A percentile compares a stretch with the other conserved stretches of the same genome.
These are phyloP conservation scores for Diaporthe nobilis DNA, from an alignment of 2,329 filamentous ascomycete genomes.

Conservation along the genomic window DNA sequence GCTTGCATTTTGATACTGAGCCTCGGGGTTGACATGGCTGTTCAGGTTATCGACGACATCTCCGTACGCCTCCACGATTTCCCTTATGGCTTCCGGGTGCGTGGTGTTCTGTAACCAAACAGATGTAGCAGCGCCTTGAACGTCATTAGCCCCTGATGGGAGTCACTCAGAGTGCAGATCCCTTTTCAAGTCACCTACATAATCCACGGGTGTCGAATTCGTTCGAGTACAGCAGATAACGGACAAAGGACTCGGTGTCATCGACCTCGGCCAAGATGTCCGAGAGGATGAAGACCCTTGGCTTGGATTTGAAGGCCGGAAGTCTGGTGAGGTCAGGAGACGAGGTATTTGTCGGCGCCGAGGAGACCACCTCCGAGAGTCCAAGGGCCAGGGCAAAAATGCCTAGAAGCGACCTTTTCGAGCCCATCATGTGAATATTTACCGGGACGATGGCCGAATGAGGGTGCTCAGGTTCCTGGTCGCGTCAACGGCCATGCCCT, in stretches of 20 bases:
- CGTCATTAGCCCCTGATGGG: neutral
- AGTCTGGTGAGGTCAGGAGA: neutral
- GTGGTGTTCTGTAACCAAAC: neutral
- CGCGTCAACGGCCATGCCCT: neutral
- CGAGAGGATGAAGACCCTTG: neutral
- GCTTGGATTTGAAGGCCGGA: neutral
- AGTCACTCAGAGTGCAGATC: too few relatives aligned
- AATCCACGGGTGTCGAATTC: neutral
- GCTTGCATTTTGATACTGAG: neutral
- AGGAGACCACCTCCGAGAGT: neutral
- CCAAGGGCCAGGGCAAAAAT: neutral
- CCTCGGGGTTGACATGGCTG: neutral
- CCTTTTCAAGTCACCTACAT: neutral
- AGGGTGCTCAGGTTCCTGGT: neutral
- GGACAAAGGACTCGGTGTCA: neutral
- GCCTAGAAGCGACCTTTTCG: neutral
- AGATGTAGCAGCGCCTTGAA: neutral
- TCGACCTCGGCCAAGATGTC: neutral
- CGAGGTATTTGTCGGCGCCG: neutral
- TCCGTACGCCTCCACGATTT: neutral
- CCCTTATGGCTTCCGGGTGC: neutral
- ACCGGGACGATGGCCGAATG: neutral
- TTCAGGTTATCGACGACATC: neutral
- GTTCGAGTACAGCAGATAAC: neutral
- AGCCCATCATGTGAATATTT: neutral